Evolutionary conservation across 495 filamentous ascomycete genomes (phyloP), one percentile per base, ranked within the genome.

Genomic region (Penicillium pulvis): DNA sequence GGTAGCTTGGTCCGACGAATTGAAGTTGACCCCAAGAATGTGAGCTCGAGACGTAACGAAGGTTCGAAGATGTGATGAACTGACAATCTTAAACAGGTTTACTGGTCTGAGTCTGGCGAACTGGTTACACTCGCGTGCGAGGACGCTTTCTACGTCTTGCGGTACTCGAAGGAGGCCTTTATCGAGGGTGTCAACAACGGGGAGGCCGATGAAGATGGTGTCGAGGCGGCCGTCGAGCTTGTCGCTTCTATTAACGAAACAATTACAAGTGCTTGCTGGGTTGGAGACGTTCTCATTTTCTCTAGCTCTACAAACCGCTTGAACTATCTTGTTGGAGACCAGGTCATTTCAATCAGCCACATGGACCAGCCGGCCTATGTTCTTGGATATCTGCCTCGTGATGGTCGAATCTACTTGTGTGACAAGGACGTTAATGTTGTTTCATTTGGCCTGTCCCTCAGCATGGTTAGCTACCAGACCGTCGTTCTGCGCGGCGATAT

Each of bases 261-360:
- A 60, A 90, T 98, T 45, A 87, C 90, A 48, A 97, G 95, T n/a
- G 94, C 92, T 46, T 87, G 94, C 76, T 99, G 94, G 94, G 88
- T 99, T 56, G 94, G 94, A 24, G 94, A 99, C 73, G 96, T 93
- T 77, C 94, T 99, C 80, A 93, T 98, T 69, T 99, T 98, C 80
- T 97, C 94, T 28, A 98, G 92, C 79, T 87, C 85, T 64, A 96
- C 93, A 26, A 97, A 98, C 82, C 90, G 94, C 53, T 78, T 99
- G 58, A 99, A 98, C 81, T 97, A 98, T 74, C 85, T 99, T 20
- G 94, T 99, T 35, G 95, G 94, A 51, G 94, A 98, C 74, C 92
- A 97, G 75, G 95, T 92, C 30, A 97, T 98, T 82, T 97, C 94
- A n/a, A 89, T 99, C 67, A 91, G 92, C 41, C 93, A 98, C 75